phyloP scores from a whole-genome alignment of 2,329 filamentous ascomycete genomes.

The Pseudogymnoascus pannorum region DNA sequence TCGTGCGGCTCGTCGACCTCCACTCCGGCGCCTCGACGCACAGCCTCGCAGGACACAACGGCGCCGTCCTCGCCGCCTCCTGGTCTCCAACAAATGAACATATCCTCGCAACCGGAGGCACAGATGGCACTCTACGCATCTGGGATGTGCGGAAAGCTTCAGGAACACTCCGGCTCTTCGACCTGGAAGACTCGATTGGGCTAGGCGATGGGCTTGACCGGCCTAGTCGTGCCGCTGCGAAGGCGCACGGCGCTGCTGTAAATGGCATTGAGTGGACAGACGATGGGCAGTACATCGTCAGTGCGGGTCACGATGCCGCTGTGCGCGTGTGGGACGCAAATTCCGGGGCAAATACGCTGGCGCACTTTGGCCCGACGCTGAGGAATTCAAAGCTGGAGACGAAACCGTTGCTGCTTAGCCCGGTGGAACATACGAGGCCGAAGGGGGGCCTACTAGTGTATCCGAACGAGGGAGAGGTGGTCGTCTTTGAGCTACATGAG shows the following conservation, averaged over 20 bases:
- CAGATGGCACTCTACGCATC: conserved; percentile 73
- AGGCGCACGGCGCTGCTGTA: conserved; percentile 73
- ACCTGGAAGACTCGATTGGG: conserved; percentile 77
- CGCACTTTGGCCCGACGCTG: conserved; percentile 76
- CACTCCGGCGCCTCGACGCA: conserved; percentile 72
- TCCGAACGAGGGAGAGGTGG: conserved; percentile 73
- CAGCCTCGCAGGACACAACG: conserved; percentile 60
- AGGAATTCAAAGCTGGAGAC: conserved; percentile 63
- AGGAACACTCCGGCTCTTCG: conserved; percentile 67
- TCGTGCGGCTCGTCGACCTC: conserved; percentile 78
- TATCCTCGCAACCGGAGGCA: conserved; percentile 74
- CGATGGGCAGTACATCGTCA: conserved; percentile 68
- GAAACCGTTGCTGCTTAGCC: conserved; percentile 55
- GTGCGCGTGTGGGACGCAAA: conserved; percentile 81
- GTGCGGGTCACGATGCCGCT: conserved; percentile 73
- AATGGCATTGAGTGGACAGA: conserved; percentile 83
- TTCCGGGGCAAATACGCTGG: conserved; percentile 78
- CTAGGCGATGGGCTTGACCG: conserved; percentile 33
- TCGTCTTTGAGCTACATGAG: conserved; percentile 72
- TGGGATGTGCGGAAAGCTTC: conserved; percentile 83
- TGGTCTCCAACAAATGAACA: conserved; percentile 82
- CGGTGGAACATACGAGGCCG: conserved; percentile 47
- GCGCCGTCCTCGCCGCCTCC: conserved; percentile 58
- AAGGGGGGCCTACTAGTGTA: conserved; percentile 66
- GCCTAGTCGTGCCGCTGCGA: conserved; percentile 43